Evolutionary conservation across 192 early-diverging fungal genomes (phyloP).

Genomic region (Jimgerdemannia flammicorona): DNA sequence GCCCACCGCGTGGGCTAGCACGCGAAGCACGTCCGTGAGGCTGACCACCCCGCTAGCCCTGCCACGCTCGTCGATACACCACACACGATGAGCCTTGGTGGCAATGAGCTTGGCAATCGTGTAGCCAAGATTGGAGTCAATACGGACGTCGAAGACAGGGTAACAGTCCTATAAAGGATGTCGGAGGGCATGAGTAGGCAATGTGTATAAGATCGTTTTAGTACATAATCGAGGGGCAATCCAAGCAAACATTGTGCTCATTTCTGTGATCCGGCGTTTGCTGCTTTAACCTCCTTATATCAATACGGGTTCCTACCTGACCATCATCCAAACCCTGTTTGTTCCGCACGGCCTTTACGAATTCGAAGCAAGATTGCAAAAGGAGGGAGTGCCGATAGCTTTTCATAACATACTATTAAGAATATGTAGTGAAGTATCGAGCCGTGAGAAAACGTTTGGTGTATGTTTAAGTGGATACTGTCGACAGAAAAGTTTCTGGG

Average conservation of each 20-base stretch:
- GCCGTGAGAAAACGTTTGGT: not conserved
- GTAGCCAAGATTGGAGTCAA: conserved; percentile 65
- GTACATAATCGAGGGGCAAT: not conserved
- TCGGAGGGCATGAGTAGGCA: too few species aligned
- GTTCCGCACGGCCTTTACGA: conserved; percentile 54
- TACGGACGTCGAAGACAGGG: conserved; percentile 74
- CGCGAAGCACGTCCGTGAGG: conserved; percentile 73
- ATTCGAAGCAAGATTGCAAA: conserved; percentile 56
- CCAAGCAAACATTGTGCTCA: not conserved
- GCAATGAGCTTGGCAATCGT: conserved; percentile 76
- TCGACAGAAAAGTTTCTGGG: too few species aligned
- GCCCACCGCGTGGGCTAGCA: conserved; percentile 33
- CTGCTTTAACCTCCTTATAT: not conserved
- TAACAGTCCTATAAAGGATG: conserved; percentile 38
- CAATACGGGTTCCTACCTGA: conserved; percentile 32
- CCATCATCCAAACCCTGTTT: conserved; percentile 66
- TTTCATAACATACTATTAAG: conserved; percentile 23
- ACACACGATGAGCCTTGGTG: conserved; percentile 78
- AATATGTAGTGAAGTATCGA: conserved; percentile 1
- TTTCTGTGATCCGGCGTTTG: not conserved
- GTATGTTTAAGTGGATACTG: not conserved
- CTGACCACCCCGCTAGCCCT: conserved; percentile 68
- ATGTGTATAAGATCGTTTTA: conserved; percentile 2
- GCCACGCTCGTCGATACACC: conserved; percentile 61
- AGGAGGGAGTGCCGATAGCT: conserved; percentile 43